phyloP scores from a whole-genome alignment of 192 early-diverging fungal genomes.

The Rhizoclosmatium sp. region DNA sequence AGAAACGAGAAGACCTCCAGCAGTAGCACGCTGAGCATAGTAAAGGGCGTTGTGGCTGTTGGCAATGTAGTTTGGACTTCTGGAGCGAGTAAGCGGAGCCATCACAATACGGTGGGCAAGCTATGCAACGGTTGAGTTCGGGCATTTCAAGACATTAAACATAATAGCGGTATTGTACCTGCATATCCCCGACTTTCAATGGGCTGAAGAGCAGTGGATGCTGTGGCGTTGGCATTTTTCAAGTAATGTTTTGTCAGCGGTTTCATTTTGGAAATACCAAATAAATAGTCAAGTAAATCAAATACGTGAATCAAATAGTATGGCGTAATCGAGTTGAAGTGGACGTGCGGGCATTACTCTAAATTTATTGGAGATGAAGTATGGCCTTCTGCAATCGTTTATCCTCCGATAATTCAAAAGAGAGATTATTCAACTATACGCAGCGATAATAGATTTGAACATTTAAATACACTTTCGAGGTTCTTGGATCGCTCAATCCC shows the following conservation, averaged over 20 bases:
- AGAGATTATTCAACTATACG: too few relatives aligned
- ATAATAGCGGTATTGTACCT: constrained; percentile 2
- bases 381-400: too few relatives aligned
- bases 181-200: constrained; percentile 34
- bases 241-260: not conserved
- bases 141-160: not conserved
- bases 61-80: constrained; percentile 47
- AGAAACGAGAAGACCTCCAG: constrained; percentile 55
- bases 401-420: too few relatives aligned
- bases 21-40: constrained; percentile 56
- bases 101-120: constrained; percentile 54
- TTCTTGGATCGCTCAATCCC: too few relatives aligned
- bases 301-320: too few relatives aligned
- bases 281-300: not conserved
- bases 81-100: constrained; percentile 57
- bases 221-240: not conserved
- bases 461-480: too few relatives aligned
- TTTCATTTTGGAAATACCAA: constrained; percentile 3
- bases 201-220: constrained; percentile 34
- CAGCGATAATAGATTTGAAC: too few relatives aligned
- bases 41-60: constrained; percentile 54
- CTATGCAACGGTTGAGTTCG: not conserved
- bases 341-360: too few relatives aligned
- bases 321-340: too few relatives aligned
- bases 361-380: too few relatives aligned